Evolutionary conservation across 192 early-diverging fungal genomes (phyloP).

Genomic region (Gonapodya sp.): DNA sequence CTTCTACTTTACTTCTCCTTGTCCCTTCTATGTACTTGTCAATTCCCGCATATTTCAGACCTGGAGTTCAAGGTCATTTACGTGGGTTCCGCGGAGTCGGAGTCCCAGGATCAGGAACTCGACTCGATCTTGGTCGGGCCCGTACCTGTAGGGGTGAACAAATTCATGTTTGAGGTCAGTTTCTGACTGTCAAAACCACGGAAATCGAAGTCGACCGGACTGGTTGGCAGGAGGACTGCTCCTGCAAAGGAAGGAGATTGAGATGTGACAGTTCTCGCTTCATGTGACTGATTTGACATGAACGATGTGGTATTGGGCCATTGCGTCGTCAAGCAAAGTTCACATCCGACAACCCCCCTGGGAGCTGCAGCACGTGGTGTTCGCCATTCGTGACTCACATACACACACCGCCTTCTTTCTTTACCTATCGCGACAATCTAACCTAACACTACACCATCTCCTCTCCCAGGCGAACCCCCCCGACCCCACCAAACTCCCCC

Average conservation of each 20-base stretch:
- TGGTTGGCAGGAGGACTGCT: neutral
- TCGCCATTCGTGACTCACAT: neutral
- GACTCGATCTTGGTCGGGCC: slow-evolving; percentile 95
- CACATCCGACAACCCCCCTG: neutral
- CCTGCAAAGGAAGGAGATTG: too few species aligned
- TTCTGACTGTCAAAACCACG: too few species aligned
- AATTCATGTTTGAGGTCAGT: slow-evolving; percentile 81
- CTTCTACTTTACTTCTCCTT: too few species aligned
- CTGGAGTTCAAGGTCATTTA: slow-evolving; percentile 97
- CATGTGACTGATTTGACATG: too few species aligned
- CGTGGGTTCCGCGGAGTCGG: slow-evolving; percentile 79
- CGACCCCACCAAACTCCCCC: slow-evolving; percentile 63
- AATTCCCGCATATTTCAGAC: slow-evolving; percentile 64
- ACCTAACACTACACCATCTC: neutral
- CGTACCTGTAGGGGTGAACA: slow-evolving; percentile 86
- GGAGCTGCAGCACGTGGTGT: neutral
- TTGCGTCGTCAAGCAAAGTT: neutral
- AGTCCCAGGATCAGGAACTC: slow-evolving; percentile 80
- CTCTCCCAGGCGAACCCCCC: slow-evolving; percentile 36
- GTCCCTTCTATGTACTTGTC: too few species aligned
- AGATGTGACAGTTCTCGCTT: too few species aligned
- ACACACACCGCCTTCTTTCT: neutral
- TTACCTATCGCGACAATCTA: neutral
- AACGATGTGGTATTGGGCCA: too few species aligned
- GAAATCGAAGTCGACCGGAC: neutral